Evolutionary conservation across 1,284 basidiomycete genomes (phyloP), one percentile per base, ranked within the genome.

Genomic region (Cutaneotrichosporon daszewskae): DNA sequence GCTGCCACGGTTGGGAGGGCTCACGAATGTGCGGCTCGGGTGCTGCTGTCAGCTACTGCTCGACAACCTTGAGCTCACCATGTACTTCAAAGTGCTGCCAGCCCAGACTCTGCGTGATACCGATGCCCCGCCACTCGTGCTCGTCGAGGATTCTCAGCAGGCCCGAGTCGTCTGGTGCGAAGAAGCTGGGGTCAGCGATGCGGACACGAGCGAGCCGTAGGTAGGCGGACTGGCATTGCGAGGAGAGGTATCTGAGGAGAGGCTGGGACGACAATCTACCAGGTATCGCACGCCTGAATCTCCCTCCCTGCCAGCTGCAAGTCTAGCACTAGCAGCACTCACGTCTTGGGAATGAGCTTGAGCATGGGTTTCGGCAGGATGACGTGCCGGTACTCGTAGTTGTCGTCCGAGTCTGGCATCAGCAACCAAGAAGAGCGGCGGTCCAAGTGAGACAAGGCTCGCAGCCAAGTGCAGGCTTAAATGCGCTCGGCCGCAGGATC

Each of bases 21-120:
- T 35, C 32, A 54, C 53, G 40, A 24, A 60, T 54, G 43, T 89
- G 86, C 7, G 87, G 87, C 66, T 90, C 87, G 14, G 87, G 87
- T 34, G 85, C 87, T 89, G 54, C n/a, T 37, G 40, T 19, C 31
- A 43, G 41, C 42, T n/a, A 43, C 51, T 28, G 40, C 32, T 36
- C 36, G 26, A 29, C 13, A 32, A 11, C 33, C 37, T 18, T 33
- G 24, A n/a, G 71, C 82, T 62, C 59, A 90, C 89, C 87, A 65
- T 95, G 92, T 28, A 95, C 88, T 75, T 94, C 92, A 60, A 95
- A 96, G 62, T 96, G 91, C 66, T 91, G 87, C 92, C 92, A 97
- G 10, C 92, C 92, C 37, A 94, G 74, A 69, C 87, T 91, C 71
- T 96, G 92, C 24, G 86, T 89, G 61, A 95, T 95, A 11, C 92